phyloP scores from a whole-genome alignment of 352 stramenopile genomes.

The Globisporangium spiculum region DNA sequence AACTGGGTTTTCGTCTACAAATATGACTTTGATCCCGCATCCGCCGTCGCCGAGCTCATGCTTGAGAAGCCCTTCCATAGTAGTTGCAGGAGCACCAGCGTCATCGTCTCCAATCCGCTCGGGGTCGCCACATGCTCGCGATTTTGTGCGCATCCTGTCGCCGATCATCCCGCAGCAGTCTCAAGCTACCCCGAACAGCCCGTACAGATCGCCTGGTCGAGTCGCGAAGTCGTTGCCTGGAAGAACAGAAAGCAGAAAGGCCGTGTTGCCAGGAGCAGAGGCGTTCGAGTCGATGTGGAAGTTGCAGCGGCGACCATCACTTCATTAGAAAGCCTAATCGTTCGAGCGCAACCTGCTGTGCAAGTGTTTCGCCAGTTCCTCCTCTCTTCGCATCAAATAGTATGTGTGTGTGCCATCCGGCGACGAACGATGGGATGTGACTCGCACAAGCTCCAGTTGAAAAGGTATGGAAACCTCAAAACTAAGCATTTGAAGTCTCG shows the following conservation, averaged over 20 bases:
- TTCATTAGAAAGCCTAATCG: conserved; percentile 9
- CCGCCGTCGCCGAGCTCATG: conserved; percentile 4
- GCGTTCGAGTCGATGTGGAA: conserved; percentile 37
- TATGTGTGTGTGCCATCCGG: not conserved
- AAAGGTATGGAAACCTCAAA: not conserved
- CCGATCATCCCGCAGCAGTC: conserved; percentile 9
- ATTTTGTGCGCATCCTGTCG: conserved; percentile 15
- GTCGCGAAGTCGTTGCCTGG: conserved; percentile 5
- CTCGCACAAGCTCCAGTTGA: not conserved
- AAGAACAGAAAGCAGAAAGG: not conserved
- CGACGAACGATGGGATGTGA: not conserved
- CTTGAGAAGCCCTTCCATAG: not conserved
- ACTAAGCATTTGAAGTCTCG: not conserved
- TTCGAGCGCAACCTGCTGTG: not conserved
- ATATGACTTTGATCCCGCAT: not conserved
- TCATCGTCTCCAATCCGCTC: not conserved
- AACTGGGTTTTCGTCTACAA: not conserved
- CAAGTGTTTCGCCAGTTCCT: not conserved
- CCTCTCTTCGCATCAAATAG: not conserved
- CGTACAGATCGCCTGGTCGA: not conserved
- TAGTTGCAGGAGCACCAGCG: not conserved
- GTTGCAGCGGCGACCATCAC: conserved; percentile 30
- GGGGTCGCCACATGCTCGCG: not conserved
- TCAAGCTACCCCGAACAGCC: not conserved
- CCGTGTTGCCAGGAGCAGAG: not conserved